Evolutionary conservation across 1,139 yeast genomes (phyloP).

Genomic region (Candida tetrigidarum): DNA sequence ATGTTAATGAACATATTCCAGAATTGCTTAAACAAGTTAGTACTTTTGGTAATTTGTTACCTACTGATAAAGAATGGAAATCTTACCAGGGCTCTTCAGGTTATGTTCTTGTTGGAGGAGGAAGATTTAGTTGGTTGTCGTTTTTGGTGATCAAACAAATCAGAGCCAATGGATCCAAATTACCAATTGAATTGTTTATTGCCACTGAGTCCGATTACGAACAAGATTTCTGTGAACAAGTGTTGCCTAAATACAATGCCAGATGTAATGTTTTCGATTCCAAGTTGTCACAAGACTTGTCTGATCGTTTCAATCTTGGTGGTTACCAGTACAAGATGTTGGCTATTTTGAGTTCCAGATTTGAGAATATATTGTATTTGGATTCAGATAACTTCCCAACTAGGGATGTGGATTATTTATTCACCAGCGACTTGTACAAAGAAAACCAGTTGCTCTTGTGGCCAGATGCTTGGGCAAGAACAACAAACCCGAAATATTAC

Average conservation of each 20-base stretch:
- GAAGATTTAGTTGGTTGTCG: constrained; percentile 48
- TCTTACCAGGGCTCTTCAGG: constrained; percentile 41
- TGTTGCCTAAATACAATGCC: constrained; percentile 56
- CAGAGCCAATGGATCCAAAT: constrained; percentile 40
- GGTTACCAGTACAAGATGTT: constrained; percentile 69
- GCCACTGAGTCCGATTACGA: constrained; percentile 56
- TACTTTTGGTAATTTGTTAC: constrained; percentile 44
- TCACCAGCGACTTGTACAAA: constrained; percentile 40
- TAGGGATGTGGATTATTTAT: constrained; percentile 54
- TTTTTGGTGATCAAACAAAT: constrained; percentile 47
- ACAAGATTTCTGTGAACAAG: constrained; percentile 52
- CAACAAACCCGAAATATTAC: constrained; percentile 50
- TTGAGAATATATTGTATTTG: constrained; percentile 61
- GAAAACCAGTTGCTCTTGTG: constrained; percentile 51
- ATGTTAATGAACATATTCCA: constrained; percentile 34
- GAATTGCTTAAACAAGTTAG: constrained; percentile 33
- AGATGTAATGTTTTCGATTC: constrained; percentile 54
- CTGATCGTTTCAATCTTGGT: constrained; percentile 38
- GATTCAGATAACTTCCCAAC: constrained; percentile 75
- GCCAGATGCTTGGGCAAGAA: constrained; percentile 57
- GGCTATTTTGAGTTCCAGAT: constrained; percentile 60
- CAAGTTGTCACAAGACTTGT: constrained; percentile 27
- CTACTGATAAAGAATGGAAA: constrained; percentile 41
- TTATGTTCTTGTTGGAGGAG: constrained; percentile 50
- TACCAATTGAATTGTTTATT: constrained; percentile 53